Evolutionary conservation across 257 asterid species (phyloP).

Genomic region (Cinchona pubescens): DNA sequence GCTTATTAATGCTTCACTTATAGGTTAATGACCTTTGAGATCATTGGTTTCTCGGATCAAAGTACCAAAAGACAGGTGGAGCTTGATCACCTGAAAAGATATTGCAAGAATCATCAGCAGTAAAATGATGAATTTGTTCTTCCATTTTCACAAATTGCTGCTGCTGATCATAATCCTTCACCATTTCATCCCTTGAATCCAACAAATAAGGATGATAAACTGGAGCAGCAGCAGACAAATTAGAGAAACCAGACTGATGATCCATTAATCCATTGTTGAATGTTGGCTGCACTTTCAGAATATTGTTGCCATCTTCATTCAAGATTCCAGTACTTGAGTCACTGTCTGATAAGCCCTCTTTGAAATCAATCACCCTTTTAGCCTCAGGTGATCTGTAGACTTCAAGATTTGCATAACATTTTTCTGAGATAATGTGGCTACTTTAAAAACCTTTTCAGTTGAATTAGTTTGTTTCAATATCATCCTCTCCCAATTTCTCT

Average conservation of each 20-base stretch:
- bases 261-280: too few species aligned
- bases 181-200: conserved; percentile 21
- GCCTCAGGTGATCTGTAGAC: neutral
- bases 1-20: neutral
- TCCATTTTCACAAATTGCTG: conserved; percentile 26
- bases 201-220: conserved; percentile 25
- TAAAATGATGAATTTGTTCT: conserved; percentile 22
- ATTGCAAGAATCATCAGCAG: conserved; percentile 31
- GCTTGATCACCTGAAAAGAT: conserved; percentile 35
- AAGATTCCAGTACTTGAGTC: conserved; percentile 85
- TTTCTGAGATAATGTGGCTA: too few species aligned
- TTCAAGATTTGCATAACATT: conserved; percentile 3
- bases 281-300: conserved; percentile 22
- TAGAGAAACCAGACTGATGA: too few species aligned
- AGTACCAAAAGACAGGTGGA: conserved; percentile 27
- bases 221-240: conserved; percentile 18
- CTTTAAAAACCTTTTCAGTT: conserved; percentile 9
- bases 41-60: conserved; percentile 28
- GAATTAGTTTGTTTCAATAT: conserved; percentile 11
- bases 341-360: conserved; percentile 75
- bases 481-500: conserved; percentile 33
- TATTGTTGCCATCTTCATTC: conserved; percentile 47
- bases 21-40: conserved; percentile 5
- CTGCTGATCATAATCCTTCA: conserved; percentile 1
- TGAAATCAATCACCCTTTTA: conserved; percentile 33